These are phyloP conservation scores for Cucurbitaria berberidis DNA, from an alignment of 2,329 filamentous ascomycete species.

Conservation along the genomic window DNA sequence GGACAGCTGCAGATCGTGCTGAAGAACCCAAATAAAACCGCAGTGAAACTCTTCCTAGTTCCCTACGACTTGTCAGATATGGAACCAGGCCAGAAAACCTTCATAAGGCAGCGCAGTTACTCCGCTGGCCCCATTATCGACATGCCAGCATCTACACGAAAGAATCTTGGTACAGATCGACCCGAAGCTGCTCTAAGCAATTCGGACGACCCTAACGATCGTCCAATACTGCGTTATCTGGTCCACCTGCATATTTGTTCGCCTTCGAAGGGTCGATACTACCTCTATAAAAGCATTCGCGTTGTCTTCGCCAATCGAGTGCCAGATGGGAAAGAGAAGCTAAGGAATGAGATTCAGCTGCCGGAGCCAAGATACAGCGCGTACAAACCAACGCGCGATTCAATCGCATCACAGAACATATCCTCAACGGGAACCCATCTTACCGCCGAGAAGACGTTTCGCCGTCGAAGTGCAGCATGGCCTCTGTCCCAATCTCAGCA, in stretches of 20 bases:
- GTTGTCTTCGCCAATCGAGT: slow-evolving; percentile 97
- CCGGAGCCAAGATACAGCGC: slow-evolving; percentile 86
- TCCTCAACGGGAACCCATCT: slow-evolving; percentile 30
- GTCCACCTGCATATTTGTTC: slow-evolving; percentile 94
- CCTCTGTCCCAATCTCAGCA: slow-evolving; percentile 36
- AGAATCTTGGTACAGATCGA: slow-evolving; percentile 59
- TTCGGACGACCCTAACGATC: slow-evolving; percentile 61
- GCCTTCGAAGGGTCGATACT: slow-evolving; percentile 80
- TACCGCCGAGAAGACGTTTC: slow-evolving; percentile 32
- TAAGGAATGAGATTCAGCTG: slow-evolving; percentile 86
- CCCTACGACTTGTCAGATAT: slow-evolving; percentile 93
- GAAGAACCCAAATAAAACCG: slow-evolving; percentile 98
- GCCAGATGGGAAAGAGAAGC: slow-evolving; percentile 90
- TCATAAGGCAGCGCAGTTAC: slow-evolving; percentile 92
- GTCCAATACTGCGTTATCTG: slow-evolving; percentile 83
- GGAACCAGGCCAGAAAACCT: slow-evolving; percentile 93
- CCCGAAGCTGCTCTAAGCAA: slow-evolving; percentile 60
- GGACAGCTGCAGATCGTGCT: slow-evolving; percentile 96
- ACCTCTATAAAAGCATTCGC: slow-evolving; percentile 87
- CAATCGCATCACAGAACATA: slow-evolving; percentile 26
- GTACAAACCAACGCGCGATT: slow-evolving; percentile 71
- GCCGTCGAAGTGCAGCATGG: slow-evolving; percentile 43
- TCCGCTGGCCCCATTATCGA: slow-evolving; percentile 86
- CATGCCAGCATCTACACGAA: slow-evolving; percentile 59
- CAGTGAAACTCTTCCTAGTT: slow-evolving; percentile 92